Conservation (phyloP, 2,329 filamentous ascomycete species). For the Sporothrix globosa region DNA sequence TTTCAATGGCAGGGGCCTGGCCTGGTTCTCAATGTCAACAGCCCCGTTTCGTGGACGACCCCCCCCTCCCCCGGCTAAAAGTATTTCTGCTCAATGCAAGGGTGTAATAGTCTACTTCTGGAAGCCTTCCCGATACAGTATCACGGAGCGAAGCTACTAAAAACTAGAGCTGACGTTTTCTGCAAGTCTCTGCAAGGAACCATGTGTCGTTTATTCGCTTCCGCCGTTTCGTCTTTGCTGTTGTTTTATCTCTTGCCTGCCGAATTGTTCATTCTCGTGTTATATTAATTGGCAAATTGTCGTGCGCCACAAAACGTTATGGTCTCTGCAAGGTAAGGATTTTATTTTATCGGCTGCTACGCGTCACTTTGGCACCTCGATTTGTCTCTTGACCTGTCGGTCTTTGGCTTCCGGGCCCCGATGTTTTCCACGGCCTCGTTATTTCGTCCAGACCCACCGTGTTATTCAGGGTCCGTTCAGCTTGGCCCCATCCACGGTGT, state of each 20-base stretch:
- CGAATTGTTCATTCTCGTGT: neutral
- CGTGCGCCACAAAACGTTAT: neutral
- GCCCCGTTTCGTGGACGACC: neutral
- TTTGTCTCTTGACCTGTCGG: neutral
- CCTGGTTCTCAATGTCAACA: neutral
- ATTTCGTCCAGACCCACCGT: constrained; percentile 3
- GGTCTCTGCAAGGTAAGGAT: neutral
- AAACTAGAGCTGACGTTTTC: neutral
- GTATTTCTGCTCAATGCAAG: constrained; percentile 20
- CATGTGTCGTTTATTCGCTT: constrained; percentile 15
- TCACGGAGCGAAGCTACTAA: neutral
- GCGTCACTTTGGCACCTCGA: neutral
- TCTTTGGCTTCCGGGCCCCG: constrained; percentile 1
- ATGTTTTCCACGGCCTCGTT: neutral
- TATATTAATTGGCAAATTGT: neutral
- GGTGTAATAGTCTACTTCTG: constrained; percentile 1
- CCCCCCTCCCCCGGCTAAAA: neutral
- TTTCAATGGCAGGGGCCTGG: neutral
- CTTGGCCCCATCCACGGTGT: neutral
- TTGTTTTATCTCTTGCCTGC: neutral
- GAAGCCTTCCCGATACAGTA: constrained; percentile 28
- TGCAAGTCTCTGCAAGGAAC: constrained; percentile 19
- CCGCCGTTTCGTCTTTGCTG: neutral
- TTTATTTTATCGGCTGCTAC: neutral
- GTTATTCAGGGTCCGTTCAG: neutral